Conservation (phyloP, 805 yeast genomes). For the Saccharomycopsis amapae region DNA sequence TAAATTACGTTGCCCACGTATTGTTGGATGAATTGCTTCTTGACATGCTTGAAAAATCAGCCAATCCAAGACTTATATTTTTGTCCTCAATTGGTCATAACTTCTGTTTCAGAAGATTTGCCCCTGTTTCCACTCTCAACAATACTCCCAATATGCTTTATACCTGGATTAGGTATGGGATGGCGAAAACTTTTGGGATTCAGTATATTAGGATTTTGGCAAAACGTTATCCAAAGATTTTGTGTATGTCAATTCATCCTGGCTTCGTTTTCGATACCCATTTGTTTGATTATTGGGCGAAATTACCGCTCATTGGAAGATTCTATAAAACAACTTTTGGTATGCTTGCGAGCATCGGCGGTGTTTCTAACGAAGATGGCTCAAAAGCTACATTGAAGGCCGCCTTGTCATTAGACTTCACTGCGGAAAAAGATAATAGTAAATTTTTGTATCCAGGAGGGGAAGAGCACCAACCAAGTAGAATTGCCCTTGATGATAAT, state of each 20-base stretch:
- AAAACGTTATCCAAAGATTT: constrained; percentile 54
- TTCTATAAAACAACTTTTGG: constrained; percentile 67
- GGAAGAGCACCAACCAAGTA: constrained; percentile 46
- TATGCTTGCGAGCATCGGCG: constrained; percentile 58
- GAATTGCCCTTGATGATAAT: constrained; percentile 48
- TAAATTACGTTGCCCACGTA: constrained; percentile 72
- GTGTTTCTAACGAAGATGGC: constrained; percentile 68
- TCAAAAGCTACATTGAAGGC: constrained; percentile 57
- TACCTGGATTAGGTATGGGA: constrained; percentile 71
- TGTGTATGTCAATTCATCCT: constrained; percentile 67
- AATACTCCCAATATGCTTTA: constrained; percentile 59
- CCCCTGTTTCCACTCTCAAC: constrained; percentile 43
- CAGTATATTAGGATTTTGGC: constrained; percentile 64
- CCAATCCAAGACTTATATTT: constrained; percentile 42
- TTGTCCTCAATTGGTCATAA: constrained; percentile 62
- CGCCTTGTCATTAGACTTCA: constrained; percentile 46
- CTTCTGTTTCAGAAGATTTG: constrained; percentile 42
- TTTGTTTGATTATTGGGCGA: constrained; percentile 67
- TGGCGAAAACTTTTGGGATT: constrained; percentile 71
- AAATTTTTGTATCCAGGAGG: constrained; percentile 62
- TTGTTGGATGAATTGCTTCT: constrained; percentile 56
- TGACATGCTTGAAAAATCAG: constrained; percentile 3
- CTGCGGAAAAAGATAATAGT: constrained; percentile 56
- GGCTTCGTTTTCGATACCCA: constrained; percentile 84
- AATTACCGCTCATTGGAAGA: constrained; percentile 70